A percentile compares a stretch with the other conserved stretches of the same genome.
These are phyloP conservation scores for Colletotrichum chlorophyti DNA, from an alignment of 2,329 filamentous ascomycete species.

Conservation along the genomic window DNA sequence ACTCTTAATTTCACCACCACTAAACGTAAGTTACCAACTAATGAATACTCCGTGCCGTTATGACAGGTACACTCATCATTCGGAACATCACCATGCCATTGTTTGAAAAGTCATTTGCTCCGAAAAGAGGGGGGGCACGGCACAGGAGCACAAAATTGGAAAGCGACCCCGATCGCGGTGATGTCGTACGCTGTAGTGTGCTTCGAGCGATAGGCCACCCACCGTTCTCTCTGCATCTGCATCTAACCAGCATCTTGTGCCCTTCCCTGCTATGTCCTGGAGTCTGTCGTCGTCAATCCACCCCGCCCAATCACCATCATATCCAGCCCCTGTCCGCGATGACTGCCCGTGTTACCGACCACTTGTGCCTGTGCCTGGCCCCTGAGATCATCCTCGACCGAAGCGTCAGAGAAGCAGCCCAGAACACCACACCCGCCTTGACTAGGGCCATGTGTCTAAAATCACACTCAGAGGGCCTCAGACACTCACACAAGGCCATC, in stretches of 20 bases:
- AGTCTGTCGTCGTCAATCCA: slow-evolving; percentile 2
- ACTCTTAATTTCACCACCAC: too few species aligned
- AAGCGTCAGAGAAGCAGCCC: slow-evolving; percentile 5
- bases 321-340: background rate
- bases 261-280: background rate
- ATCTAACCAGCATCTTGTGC: background rate
- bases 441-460: slow-evolving; percentile 2
- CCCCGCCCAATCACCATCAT: slow-evolving; percentile 5
- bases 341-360: background rate
- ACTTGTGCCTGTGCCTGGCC: background rate
- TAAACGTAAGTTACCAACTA: too few species aligned
- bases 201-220: slow-evolving; percentile 1
- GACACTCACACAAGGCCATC: background rate
- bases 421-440: background rate
- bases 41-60: background rate
- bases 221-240: slow-evolving; percentile 5
- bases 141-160: background rate
- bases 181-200: slow-evolving; percentile 2
- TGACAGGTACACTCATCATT: too few species aligned
- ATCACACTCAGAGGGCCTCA: background rate
- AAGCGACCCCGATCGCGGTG: background rate
- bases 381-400: slow-evolving; percentile 1
- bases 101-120: background rate
- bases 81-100: background rate
- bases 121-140: background rate